phyloP scores from a whole-genome alignment of 2,329 filamentous ascomycete species.

The Emergomyces orientalis region DNA sequence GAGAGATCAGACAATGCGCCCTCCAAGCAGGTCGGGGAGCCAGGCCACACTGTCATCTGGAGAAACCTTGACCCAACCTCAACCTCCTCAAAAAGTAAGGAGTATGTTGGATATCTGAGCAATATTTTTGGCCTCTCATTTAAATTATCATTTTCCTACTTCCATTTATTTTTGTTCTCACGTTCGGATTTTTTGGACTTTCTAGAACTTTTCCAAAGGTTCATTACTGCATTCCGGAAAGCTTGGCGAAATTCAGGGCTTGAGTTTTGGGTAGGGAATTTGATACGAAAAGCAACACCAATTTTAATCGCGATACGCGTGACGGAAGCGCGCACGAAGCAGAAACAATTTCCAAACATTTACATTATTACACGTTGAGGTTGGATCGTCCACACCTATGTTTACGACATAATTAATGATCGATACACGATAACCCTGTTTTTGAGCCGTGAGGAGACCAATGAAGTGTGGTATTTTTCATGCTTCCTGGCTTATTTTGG shows the following conservation, averaged over 20 bases:
- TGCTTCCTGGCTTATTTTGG: background rate
- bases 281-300: no score
- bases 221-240: background rate
- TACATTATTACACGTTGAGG: background rate
- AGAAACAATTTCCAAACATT: background rate
- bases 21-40: constrained; percentile 19
- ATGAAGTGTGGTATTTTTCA: background rate
- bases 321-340: background rate
- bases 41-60: constrained; percentile 20
- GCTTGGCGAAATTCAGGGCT: background rate
- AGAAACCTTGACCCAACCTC: constrained; percentile 8
- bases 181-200: background rate
- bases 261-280: background rate
- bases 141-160: background rate
- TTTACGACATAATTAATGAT: background rate
- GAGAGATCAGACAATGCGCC: constrained; percentile 9
- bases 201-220: background rate
- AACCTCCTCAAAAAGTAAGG: constrained; percentile 26
- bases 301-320: background rate
- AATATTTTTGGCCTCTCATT: background rate
- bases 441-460: background rate
- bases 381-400: background rate
- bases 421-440: background rate
- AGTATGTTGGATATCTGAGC: constrained; percentile 37
- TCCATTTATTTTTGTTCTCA: background rate